Percentiles rank a stretch among this genome's conserved stretches.
Conservation (phyloP, 768 basidiomycete genomes). For the Sporobolomyces phaffii region DNA sequence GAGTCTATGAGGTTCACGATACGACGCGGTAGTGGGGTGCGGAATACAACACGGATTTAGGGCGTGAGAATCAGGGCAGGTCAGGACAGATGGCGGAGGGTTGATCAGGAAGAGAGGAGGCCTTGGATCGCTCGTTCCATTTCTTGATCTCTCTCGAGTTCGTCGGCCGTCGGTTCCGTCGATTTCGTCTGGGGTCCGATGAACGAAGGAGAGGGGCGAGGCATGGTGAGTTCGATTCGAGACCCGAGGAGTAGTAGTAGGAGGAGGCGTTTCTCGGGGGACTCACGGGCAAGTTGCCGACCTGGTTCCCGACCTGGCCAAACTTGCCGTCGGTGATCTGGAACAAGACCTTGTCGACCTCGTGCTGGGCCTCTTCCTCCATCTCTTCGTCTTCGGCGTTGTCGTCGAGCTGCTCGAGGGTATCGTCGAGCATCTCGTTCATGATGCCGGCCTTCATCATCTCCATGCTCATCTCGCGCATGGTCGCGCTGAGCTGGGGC, state of each 20-base stretch:
- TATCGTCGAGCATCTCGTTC: constrained; percentile 97
- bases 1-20: constrained; percentile 7
- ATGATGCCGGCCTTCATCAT: constrained; percentile 99
- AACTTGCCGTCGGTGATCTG: constrained; percentile 73
- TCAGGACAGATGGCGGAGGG: background rate
- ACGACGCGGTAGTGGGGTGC: no score
- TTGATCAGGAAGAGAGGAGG: constrained; percentile 14
- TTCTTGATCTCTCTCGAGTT: constrained; percentile 35
- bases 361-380: constrained; percentile 92
- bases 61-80: no score
- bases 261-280: no score
- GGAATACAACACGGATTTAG: no score
- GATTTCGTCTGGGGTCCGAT: constrained; percentile 2
- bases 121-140: constrained; percentile 39
- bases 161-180: constrained; percentile 31
- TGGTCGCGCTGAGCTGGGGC: constrained; percentile 82
- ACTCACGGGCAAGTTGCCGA: constrained; percentile 42
- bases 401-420: constrained; percentile 58
- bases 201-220: no score
- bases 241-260: background rate
- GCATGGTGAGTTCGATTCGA: background rate
- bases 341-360: constrained; percentile 92
- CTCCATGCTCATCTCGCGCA: constrained; percentile 99
- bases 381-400: constrained; percentile 84
- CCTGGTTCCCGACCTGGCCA: constrained; percentile 34